Evolutionary conservation across 768 basidiomycete genomes (phyloP), one percentile per base, ranked within the genome.

Genomic region (Auriscalpium orientale): DNA sequence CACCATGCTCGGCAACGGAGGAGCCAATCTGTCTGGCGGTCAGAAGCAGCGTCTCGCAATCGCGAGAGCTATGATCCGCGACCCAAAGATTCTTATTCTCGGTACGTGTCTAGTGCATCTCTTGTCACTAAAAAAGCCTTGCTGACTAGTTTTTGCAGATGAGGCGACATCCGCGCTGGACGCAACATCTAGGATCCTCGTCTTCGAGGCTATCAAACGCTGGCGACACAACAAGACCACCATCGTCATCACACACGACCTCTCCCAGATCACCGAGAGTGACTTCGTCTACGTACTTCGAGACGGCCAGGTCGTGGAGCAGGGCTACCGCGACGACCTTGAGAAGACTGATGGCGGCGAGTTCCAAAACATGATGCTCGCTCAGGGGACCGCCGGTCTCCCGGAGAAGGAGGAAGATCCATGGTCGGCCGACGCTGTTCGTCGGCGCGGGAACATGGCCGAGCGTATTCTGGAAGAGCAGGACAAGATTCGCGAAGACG

Each of bases 241-340:
- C 7, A 85, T 95, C 66, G 86, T 95, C 59, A 97, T 98, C 67
- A 98, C 95, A 0, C 95, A 98, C 70, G 97, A 98, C 63, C 82
- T 98, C 16, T 85, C 86, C 1, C 90, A 94, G 61, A 88, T 99
- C 60, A 70, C 71, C 20, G 52, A 72, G 0, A 68, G 74, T 13
- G 95, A 98, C 69, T 98, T 97, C 61, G 91, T 97, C 12, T 97
- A 98, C 67, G 89, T 98, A 3, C 84, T 98, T 75, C 82, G 84
- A 61, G 77, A 83, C 18, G 95, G 95, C 0, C 62, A 67, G 0
- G 82, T 97, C 34, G 86, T 86, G 48, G 91, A 98, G 67, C 88
- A 92, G 64, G 97, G 97, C 0, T 95, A 83, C 70, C 81, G 93
- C 1, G 70, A 69, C 1, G 95, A 95, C 65, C 78, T 98, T 51